Conservation (phyloP, 805 yeast genomes). For the Myxozyma vanderwaltii region DNA sequence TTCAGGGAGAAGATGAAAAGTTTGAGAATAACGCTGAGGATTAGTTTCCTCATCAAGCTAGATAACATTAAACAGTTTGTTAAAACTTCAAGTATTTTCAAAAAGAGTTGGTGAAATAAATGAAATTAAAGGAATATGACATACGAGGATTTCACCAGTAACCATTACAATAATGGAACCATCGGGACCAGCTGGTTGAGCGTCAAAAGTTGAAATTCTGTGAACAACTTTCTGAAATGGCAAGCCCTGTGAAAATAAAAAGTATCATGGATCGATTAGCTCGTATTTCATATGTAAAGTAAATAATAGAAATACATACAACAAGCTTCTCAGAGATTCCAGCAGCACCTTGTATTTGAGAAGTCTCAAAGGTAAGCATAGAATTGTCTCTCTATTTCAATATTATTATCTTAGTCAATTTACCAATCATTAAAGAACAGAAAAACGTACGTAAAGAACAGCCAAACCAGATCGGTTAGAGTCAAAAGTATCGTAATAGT, state of each 20-base stretch:
- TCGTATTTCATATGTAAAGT: not conserved
- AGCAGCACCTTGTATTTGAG: constrained; percentile 93
- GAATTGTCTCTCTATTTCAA: constrained; percentile 75
- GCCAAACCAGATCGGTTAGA: constrained; percentile 89
- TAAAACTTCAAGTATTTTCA: not conserved
- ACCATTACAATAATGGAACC: constrained; percentile 93
- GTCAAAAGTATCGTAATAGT: constrained; percentile 94
- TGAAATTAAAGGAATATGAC: constrained; percentile 11
- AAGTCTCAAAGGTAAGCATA: constrained; percentile 94
- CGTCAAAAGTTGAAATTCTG: constrained; percentile 91
- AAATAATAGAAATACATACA: constrained; percentile 26
- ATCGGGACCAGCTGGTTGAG: constrained; percentile 93
- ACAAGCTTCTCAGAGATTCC: constrained; percentile 89
- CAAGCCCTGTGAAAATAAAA: constrained; percentile 48
- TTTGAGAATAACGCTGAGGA: constrained; percentile 96
- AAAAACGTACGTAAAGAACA: constrained; percentile 65
- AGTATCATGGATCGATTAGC: too few relatives aligned
- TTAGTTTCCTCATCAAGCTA: constrained; percentile 87
- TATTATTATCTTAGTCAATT: not conserved
- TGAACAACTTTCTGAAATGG: constrained; percentile 94
- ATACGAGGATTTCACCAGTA: constrained; percentile 82
- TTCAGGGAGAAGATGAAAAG: constrained; percentile 94
- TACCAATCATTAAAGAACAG: not conserved
- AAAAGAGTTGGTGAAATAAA: not conserved
- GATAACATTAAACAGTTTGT: not conserved